Percentiles rank a stretch among this genome's conserved stretches.
phyloP scores from a whole-genome alignment of 2,329 filamentous ascomycete species.

The Calonectria pseudoturangicola region DNA sequence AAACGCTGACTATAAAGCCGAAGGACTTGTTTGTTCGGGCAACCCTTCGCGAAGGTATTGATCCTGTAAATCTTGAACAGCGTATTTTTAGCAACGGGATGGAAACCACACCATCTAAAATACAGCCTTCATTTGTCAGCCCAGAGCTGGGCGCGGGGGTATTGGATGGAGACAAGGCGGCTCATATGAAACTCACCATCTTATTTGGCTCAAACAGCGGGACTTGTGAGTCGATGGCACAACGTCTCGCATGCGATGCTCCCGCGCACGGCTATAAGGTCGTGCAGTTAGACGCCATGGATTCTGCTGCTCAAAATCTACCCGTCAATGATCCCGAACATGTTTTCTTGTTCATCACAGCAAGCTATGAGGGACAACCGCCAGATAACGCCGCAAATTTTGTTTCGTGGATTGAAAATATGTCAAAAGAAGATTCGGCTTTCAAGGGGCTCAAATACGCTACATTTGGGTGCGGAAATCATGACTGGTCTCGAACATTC shows the following conservation, averaged over 20 bases:
- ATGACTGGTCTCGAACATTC: not conserved
- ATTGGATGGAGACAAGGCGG: not conserved
- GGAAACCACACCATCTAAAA: not conserved
- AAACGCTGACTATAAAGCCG: slow-evolving; percentile 7
- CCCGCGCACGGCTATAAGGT: not conserved
- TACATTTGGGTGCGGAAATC: not conserved
- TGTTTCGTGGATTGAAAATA: not conserved
- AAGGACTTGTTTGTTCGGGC: not conserved
- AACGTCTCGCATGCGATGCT: slow-evolving; percentile 1
- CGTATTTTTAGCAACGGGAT: not conserved
- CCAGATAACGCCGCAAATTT: slow-evolving; percentile 4
- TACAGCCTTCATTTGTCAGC: not conserved
- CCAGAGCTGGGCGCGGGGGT: too few relatives aligned
- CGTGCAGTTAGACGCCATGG: not conserved
- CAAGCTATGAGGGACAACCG: slow-evolving; percentile 5
- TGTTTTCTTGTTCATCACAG: not conserved
- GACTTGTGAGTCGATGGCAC: slow-evolving; percentile 7
- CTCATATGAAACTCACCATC: not conserved
- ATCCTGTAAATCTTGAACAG: not conserved
- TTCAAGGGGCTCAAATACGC: not conserved
- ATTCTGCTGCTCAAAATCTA: not conserved
- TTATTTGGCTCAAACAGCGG: slow-evolving; percentile 7
- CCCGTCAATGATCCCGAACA: not conserved
- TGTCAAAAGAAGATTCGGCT: not conserved
- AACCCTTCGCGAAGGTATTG: not conserved